Base-by-base conservation (phyloP, 805 yeast species). In the Sugiyamaella lignohabitans region DNA sequence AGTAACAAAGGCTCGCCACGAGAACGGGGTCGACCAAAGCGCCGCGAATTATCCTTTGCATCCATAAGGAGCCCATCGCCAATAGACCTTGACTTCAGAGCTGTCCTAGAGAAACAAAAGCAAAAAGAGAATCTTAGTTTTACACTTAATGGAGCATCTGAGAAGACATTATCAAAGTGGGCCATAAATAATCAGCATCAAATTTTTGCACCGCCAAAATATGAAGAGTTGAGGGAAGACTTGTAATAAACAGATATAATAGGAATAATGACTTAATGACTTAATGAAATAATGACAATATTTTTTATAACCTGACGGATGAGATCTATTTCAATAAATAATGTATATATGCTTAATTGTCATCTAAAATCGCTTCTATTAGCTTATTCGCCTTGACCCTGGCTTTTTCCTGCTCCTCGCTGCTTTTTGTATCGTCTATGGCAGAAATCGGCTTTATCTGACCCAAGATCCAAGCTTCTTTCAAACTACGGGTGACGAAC, bases 401-500 rank as follows among this genome's bases (percentile, higher is more conserved):
- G 14, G 36, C 29, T 29, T 27, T 22, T 6, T 2, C 40, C 11
- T 46, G 42, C 5, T 42, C 45, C 11, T 36, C 43, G 19, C 39
- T 47, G 10, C 36, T 52, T 10, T 44, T 49, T 6, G 20, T 43
- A 30, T 47, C 48, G 27, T 40, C 45, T 8, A 45, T 49, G 3
- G 39, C 50, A 4, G 27, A 40, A 4, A 43, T 20, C 4, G 63
- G 60, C 21, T 55, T 54, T 8, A 67, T 59, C 49, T 66, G 70
- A 19, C 73, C 72, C 18, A 68, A 56, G 18, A 69, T 57, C 72
- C 72, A 68, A n/a, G 70, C 67, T 51, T 68, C 73, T 48, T 68
- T 68, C 32, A 68, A 50, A 18, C 63, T 57, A 17, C 72, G 55
- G 2, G 72, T 64, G 32, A 68, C 59, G 47, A 59, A 62, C 27